phyloP scores from a whole-genome alignment of 1,284 basidiomycete species.

The Sporisorium exsertum region DNA sequence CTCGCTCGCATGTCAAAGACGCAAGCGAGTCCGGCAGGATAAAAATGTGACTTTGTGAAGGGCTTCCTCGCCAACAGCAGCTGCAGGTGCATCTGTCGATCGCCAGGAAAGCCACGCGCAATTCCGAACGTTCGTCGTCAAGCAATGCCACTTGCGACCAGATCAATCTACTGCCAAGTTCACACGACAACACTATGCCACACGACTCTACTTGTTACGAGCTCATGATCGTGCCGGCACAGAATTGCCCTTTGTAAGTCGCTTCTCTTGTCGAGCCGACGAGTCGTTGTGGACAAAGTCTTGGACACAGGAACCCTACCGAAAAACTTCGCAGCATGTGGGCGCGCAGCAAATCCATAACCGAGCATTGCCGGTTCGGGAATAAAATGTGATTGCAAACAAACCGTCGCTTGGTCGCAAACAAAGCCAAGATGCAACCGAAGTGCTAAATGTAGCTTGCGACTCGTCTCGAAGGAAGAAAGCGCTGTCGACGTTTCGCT shows the following conservation, averaged over 20 bases:
- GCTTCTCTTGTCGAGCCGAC: background rate
- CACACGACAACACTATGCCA: too few species aligned
- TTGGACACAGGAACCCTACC: background rate
- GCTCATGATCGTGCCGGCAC: too few species aligned
- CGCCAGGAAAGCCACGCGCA: slow-evolving; percentile 3
- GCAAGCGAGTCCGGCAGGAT: background rate
- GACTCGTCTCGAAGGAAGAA: background rate
- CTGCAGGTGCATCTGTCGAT: slow-evolving; percentile 15
- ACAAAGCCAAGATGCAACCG: too few species aligned
- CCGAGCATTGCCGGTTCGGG: slow-evolving; percentile 1
- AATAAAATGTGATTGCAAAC: slow-evolving; percentile 1
- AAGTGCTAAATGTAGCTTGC: too few species aligned
- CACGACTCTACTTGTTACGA: too few species aligned
- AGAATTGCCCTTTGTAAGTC: background rate
- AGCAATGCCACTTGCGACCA: background rate
- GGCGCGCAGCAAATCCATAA: background rate
- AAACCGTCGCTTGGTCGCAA: background rate
- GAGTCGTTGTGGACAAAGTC: background rate
- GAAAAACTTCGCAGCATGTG: background rate
- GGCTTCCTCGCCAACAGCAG: background rate
- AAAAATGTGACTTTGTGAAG: slow-evolving; percentile 6
- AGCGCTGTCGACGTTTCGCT: slow-evolving; percentile 7
- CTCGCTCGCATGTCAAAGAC: background rate
- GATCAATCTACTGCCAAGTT: background rate
- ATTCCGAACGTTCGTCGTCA: background rate